Evolutionary conservation across 2,329 filamentous ascomycete species (phyloP), one percentile per base, ranked within the genome.

Genomic region (Hypoxylon sp.): DNA sequence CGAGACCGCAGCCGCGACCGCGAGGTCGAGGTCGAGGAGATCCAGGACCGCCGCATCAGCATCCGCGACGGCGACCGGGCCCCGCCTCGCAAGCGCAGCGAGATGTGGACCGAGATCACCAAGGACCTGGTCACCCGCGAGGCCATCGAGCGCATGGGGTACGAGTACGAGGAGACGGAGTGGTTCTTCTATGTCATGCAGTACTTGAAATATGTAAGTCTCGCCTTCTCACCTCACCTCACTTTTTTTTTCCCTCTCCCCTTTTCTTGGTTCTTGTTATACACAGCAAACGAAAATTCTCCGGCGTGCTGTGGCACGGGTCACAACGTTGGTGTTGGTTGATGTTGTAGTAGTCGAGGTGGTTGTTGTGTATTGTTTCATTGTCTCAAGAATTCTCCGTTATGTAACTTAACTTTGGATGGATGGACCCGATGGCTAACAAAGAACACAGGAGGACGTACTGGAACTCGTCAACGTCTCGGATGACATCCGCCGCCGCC

Each of bases 81-180:
- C 3, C 65, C 72, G 11, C 68, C 69, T 9, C 70, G 76, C 15
- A 78, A 78, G 41, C 74, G 80, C 21, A 80, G 82, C 47, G 84
- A 88, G 52, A 89, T 96, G 76, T 97, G 93, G 93, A 99, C 94
- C 0, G 94, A 97, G 73, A 91, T 99, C 63, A 96, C 93, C 34
- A 96, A 96, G 73, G 92, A 96, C 62, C 74, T 97, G 25, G 90
- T 97, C 11, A 79, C 87, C 51, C 85, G 88, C 42, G 91, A 97
- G 68, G 94, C 94, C 12, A 89, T 97, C 59, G 87, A 96, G 62
- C 79, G 88, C 64, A 75, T 87, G 67, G 90, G 90, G 2, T 97
- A 96, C 71, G 86, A 90, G 53, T 97, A 87, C 67, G 91, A 97
- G 69, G 92, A 97, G 78, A 94, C 90, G 0, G 88, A 91, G 44